phyloP scores from a whole-genome alignment of 2,329 filamentous ascomycete species.

The Hypoxylon sp. region DNA sequence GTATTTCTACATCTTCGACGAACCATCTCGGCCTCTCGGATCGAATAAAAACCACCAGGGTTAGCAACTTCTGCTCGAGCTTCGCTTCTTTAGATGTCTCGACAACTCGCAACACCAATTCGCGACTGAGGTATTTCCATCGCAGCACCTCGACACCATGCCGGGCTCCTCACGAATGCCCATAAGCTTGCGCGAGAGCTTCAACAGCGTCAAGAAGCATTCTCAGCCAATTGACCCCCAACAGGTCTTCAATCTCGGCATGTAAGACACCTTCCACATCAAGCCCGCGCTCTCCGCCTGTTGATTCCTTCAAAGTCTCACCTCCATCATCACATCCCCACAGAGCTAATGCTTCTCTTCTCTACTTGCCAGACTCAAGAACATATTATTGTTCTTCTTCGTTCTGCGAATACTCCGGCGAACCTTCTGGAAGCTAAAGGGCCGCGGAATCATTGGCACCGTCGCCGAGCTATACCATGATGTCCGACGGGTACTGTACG shows the following conservation, averaged over 20 bases:
- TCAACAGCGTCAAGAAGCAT: conserved; percentile 68
- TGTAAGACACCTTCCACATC: conserved; percentile 61
- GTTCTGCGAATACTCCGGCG: conserved; percentile 83
- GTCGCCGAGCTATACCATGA: conserved; percentile 76
- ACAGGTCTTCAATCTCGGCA: conserved; percentile 69
- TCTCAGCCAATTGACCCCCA: conserved; percentile 63
- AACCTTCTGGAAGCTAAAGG: conserved; percentile 83
- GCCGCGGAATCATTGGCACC: conserved; percentile 85
- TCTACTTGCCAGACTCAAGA: conserved; percentile 69
- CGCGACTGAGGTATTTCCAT: conserved; percentile 24
- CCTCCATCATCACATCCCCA: not conserved
- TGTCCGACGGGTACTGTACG: conserved; percentile 77
- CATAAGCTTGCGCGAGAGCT: conserved; percentile 72
- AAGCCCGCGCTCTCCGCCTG: not conserved
- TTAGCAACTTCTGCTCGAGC: not conserved
- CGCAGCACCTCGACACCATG: conserved; percentile 51
- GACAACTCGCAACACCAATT: conserved; percentile 5
- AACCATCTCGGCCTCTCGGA: conserved; percentile 5
- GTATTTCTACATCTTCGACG: conserved; percentile 1
- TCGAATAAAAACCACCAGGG: conserved; percentile 20
- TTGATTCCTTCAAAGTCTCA: not conserved
- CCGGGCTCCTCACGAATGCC: conserved; percentile 75
- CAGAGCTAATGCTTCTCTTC: conserved; percentile 3
- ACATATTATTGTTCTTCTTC: conserved; percentile 89
- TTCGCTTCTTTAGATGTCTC: conserved; percentile 7